Evolutionary conservation across 192 early-diverging fungal species (phyloP).

Genomic region (Gonapodya sp.): DNA sequence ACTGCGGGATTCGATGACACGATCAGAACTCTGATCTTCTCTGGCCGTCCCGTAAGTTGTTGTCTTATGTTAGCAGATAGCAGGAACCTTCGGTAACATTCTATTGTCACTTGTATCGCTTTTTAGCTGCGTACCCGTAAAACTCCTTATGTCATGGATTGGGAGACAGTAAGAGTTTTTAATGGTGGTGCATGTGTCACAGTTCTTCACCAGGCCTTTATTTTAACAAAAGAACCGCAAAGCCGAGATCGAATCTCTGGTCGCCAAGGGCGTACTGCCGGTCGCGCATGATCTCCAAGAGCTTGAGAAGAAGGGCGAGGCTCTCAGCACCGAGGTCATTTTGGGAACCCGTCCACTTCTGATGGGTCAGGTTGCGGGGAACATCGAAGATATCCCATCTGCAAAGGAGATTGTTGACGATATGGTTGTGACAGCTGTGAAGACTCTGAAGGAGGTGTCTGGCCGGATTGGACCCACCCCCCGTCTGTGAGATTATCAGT

Average conservation of each 20-base stretch:
- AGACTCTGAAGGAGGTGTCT: conserved; percentile 14
- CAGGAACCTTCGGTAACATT: too few relatives aligned
- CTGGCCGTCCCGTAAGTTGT: conserved; percentile 21
- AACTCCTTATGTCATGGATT: conserved; percentile 1
- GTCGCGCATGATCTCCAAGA: not conserved
- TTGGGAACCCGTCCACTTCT: conserved; percentile 19
- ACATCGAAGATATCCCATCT: conserved; percentile 27
- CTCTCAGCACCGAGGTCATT: not conserved
- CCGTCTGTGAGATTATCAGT: not conserved
- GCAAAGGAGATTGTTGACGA: conserved; percentile 40
- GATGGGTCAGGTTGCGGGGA: conserved; percentile 37
- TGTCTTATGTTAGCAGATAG: too few relatives aligned
- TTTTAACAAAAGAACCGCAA: not conserved
- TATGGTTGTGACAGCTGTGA: conserved; percentile 26
- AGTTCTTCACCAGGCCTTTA: too few relatives aligned
- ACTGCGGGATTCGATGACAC: conserved; percentile 28
- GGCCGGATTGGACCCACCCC: not conserved
- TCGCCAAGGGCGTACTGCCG: not conserved
- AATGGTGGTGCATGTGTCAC: too few relatives aligned
- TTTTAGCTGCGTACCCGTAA: conserved; percentile 4
- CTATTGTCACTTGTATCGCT: too few relatives aligned
- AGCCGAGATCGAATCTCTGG: not conserved
- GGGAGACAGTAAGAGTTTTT: not conserved
- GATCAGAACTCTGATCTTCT: conserved; percentile 29
- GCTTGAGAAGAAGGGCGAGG: conserved; percentile 12